Evolutionary conservation across 768 basidiomycete genomes (phyloP).

Genomic region (Panaeolus papilionaceus): DNA sequence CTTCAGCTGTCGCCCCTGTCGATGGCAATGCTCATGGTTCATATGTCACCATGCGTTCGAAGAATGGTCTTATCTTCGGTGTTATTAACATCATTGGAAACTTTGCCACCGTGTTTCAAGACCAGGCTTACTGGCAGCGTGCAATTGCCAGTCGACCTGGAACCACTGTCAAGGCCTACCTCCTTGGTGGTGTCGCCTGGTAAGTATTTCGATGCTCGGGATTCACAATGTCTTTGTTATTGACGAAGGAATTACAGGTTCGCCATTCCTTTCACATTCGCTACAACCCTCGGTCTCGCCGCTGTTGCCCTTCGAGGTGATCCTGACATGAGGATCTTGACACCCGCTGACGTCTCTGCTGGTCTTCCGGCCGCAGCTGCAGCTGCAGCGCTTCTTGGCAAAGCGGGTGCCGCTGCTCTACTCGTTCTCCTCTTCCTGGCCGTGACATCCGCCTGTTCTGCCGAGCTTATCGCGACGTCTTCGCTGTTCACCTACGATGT

Average conservation of each 20-base stretch:
- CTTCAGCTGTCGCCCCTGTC: slow-evolving; percentile 63
- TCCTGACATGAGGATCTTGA: slow-evolving; percentile 54
- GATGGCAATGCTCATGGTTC: slow-evolving; percentile 84
- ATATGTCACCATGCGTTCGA: slow-evolving; percentile 83
- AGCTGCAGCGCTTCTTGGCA: slow-evolving; percentile 80
- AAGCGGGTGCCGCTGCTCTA: slow-evolving; percentile 79
- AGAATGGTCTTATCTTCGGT: slow-evolving; percentile 80
- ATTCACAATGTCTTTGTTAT: slow-evolving; percentile 83
- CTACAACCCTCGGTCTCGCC: slow-evolving; percentile 87
- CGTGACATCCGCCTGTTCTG: slow-evolving; percentile 77
- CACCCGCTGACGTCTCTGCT: slow-evolving; percentile 77
- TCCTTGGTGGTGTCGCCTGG: slow-evolving; percentile 91
- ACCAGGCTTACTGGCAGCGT: slow-evolving; percentile 90
- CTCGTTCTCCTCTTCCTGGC: slow-evolving; percentile 87
- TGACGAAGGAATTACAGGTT: slow-evolving; percentile 48
- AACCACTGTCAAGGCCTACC: slow-evolving; percentile 89
- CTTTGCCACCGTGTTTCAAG: slow-evolving; percentile 64
- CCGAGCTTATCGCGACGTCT: slow-evolving; percentile 92
- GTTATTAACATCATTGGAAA: slow-evolving; percentile 91
- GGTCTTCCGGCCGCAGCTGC: slow-evolving; percentile 88
- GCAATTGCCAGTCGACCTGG: slow-evolving; percentile 88
- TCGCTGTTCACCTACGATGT: slow-evolving; percentile 85
- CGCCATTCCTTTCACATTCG: slow-evolving; percentile 85
- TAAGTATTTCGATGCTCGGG: slow-evolving; percentile 82
- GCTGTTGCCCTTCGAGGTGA: slow-evolving; percentile 80